phyloP scores from a whole-genome alignment of 345 rosid genomes.

The Triadica sebifera region DNA sequence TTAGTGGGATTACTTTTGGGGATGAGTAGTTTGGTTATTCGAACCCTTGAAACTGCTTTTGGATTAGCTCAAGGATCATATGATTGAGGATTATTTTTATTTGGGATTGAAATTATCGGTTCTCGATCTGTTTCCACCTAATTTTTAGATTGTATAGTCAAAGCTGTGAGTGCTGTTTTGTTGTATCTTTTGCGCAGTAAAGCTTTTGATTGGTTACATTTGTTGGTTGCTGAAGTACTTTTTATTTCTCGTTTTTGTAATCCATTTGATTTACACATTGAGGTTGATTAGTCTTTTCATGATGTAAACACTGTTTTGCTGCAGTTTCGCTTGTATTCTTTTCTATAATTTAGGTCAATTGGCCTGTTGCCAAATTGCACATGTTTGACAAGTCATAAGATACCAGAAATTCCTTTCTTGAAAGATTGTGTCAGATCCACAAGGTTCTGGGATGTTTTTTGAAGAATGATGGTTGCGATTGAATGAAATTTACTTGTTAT shows the following conservation, averaged over 20 bases:
- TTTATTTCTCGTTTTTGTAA: background rate
- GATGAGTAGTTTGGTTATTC: conserved; percentile 6
- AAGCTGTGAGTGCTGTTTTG: conserved; percentile 12
- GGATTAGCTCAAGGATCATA: background rate
- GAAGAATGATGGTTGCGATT: no score
- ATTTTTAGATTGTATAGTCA: conserved; percentile 4
- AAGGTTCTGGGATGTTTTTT: no score
- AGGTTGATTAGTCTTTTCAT: background rate
- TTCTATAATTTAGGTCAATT: background rate
- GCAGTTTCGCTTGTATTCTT: background rate
- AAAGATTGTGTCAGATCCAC: background rate
- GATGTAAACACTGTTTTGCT: background rate
- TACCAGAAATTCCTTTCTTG: background rate
- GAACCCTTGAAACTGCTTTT: conserved; percentile 22
- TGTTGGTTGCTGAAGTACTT: background rate
- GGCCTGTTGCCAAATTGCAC: background rate
- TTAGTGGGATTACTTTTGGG: background rate
- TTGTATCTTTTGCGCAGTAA: background rate
- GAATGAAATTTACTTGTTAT: background rate
- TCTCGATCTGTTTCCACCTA: conserved; percentile 26
- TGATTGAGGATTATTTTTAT: conserved; percentile 9
- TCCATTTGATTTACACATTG: background rate
- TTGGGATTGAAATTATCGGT: conserved; percentile 1
- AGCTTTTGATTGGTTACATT: background rate
- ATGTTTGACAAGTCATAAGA: background rate